Evolutionary conservation across 2,329 filamentous ascomycete genomes (phyloP).

Genomic region (Ustulina deusta): DNA sequence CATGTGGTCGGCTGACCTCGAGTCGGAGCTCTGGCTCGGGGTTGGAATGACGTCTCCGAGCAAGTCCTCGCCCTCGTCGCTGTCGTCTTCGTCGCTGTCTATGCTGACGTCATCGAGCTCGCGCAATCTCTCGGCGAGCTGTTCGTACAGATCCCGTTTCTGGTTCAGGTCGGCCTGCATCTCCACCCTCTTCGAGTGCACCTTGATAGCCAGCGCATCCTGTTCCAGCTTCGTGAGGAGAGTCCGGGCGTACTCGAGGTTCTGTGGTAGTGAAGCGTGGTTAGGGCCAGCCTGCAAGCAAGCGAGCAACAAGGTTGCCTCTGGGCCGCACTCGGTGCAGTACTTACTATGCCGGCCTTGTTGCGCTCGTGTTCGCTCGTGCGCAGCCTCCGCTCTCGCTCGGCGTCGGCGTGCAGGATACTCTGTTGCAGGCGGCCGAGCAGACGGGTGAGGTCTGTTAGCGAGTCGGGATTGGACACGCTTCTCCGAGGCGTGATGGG

Average conservation of each 20-base stretch:
- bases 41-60: conserved; percentile 66
- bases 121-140: conserved; percentile 72
- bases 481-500: conserved; percentile 47
- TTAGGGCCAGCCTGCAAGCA: conserved; percentile 11
- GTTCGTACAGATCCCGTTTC: conserved; percentile 75
- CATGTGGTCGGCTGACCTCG: conserved; percentile 42
- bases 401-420: conserved; percentile 71
- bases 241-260: conserved; percentile 76
- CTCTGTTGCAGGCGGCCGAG: conserved; percentile 74
- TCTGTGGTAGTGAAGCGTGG: conserved; percentile 59
- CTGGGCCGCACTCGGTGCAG: conserved; percentile 19
- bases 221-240: conserved; percentile 79
- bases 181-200: conserved; percentile 68
- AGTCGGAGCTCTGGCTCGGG: conserved; percentile 65
- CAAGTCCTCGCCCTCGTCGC: conserved; percentile 69
- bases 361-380: conserved; percentile 75
- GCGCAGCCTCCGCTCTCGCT: conserved; percentile 68
- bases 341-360: conserved; percentile 65
- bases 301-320: conserved; percentile 3
- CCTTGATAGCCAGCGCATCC: conserved; percentile 70
- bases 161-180: conserved; percentile 71
- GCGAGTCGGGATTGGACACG: conserved; percentile 52
- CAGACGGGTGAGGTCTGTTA: conserved; percentile 71
- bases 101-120: conserved; percentile 73
- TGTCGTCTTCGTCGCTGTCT: conserved; percentile 54